Evolutionary conservation across 208 protist genomes (phyloP), one percentile per base, ranked within the genome.

Genomic region (Leishmania martiniquensis): DNA sequence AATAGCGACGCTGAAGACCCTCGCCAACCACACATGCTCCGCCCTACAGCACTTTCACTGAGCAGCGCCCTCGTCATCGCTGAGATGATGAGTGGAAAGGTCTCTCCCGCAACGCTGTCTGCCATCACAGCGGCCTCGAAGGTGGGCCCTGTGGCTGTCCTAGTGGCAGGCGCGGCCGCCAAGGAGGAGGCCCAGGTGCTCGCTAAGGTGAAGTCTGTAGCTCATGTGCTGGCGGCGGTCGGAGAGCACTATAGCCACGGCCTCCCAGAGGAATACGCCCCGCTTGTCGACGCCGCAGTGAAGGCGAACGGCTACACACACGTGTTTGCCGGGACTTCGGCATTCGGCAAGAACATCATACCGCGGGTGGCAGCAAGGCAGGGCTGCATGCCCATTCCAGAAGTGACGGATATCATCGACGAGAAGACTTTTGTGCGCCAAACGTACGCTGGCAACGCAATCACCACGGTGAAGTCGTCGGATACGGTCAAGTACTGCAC

Each of bases 361-460:
- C 99, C 99, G 17, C 90, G 98, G 62, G 87, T 99, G 0, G 98
- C 97, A 1, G 98, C 95, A 32, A 78, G 87, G 74, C 85, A 97
- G 9, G 92, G 99, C 81, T 91, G 96, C 57, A 88, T 91, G 70
- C 91, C 94, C 39, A 96, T 99, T 71, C 93, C 93, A 13, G 98
- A 99, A 34, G 89, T 99, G 44, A 95, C 96, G 4, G 86, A 80
- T 15, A 84, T 99, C 39, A 87, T 98, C 81, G 79, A 83, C 63
- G 93, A 92, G 59, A 87, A 97, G 77, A 99, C 98, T 2, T 99
- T 99, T 86, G 91, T 96, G 22, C 96, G 98, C 25, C 95, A 98
- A 39, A 99, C 99, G 73, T 99, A 99, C 87, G 99, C 99, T 37
- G 98, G 99, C 52, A 99, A 99, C 84, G 99, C 98, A 29, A 89